Base-by-base conservation (phyloP, 2,329 filamentous ascomycete genomes). In the Fusarium euwallaceae region DNA sequence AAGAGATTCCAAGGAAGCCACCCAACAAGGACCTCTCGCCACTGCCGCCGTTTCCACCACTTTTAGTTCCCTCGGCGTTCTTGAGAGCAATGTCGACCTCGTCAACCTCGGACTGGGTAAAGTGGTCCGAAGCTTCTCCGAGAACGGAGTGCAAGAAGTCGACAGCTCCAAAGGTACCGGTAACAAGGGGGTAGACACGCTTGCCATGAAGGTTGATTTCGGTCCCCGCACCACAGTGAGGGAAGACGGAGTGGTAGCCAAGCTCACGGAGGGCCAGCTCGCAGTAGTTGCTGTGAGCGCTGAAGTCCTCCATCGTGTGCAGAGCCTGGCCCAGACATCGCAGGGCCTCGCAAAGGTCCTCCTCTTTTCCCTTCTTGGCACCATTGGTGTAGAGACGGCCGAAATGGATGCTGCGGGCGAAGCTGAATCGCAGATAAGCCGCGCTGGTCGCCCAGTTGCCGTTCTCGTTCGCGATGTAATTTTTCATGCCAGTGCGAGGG, bases 381-480 rank as follows among this genome's bases (percentile, higher is more conserved):
- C 93, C 92, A 76, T 87, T 90, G 29, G 91, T 93, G 80, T 95
- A 96, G 32, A 94, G 83, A 39, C 94, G 89, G 16, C 94, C 94
- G 77, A 90, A 95, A 83, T 96, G 94, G 72, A 96, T 93, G 80
- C 92, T 90, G 69, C 93, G 90, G 16, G 88, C 88, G 71, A 97
- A 87, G 77, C 93, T 95, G 83, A 91, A 94, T 76, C 92, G 91
- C 69, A 98, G 88, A 79, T 96, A 98, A 43, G 94, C 95, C 9
- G 94, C 87, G 73, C 95, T 98, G 22, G 97, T 99, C 2, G 95
- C 94, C 94, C 95, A 98, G 45, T 90, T 89, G 6, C 95, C 94
- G 16, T 85, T 87, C 82, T 98, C 96, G 79, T 98, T 98, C 70
- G 96, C 92, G 76, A 99, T 98, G 83, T 99, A 99, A 82, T 98